Percentiles rank a stretch among this genome's conserved stretches.
Conservation (phyloP, 345 rosid species). For the Citrus mangshanensis region DNA sequence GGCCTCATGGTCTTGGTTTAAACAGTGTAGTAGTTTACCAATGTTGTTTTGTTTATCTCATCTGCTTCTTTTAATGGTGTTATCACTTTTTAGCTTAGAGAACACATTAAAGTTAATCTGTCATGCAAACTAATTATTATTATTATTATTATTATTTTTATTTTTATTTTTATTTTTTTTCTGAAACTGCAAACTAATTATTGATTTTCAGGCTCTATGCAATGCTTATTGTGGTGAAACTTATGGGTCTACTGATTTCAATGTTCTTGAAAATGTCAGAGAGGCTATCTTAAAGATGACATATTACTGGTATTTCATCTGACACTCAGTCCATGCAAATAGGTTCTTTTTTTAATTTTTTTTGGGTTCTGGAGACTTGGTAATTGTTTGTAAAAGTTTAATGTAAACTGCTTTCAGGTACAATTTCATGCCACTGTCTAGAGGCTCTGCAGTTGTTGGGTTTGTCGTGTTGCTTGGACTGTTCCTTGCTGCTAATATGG, state of each 20-base stretch:
- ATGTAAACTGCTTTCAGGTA: constrained; percentile 49
- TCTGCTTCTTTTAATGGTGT: neutral
- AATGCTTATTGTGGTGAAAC: constrained; percentile 77
- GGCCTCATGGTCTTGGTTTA: neutral
- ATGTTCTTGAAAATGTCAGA: constrained; percentile 59
- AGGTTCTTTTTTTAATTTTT: neutral
- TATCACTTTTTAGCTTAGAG: neutral
- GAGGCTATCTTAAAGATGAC: constrained; percentile 85
- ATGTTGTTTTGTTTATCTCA: neutral
- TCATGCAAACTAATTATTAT: too few relatives aligned
- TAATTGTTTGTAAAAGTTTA: neutral
- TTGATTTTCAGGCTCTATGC: constrained; percentile 62
- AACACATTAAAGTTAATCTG: neutral
- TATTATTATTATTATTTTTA: too few relatives aligned
- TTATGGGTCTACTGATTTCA: constrained; percentile 62
- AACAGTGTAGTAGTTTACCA: neutral
- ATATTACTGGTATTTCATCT: constrained; percentile 72
- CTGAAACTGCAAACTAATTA: neutral
- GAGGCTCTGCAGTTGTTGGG: constrained; percentile 90
- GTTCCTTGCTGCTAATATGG: constrained; percentile 88
- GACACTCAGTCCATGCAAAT: constrained; percentile 1
- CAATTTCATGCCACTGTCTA: constrained; percentile 90
- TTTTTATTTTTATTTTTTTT: too few relatives aligned
- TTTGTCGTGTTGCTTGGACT: constrained; percentile 75
- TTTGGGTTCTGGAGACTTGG: neutral